Percentiles rank a stretch among this genome's conserved stretches.
These are phyloP conservation scores for Chalciporus sp. DNA, from an alignment of 1,284 basidiomycete species.

Conservation along the genomic window DNA sequence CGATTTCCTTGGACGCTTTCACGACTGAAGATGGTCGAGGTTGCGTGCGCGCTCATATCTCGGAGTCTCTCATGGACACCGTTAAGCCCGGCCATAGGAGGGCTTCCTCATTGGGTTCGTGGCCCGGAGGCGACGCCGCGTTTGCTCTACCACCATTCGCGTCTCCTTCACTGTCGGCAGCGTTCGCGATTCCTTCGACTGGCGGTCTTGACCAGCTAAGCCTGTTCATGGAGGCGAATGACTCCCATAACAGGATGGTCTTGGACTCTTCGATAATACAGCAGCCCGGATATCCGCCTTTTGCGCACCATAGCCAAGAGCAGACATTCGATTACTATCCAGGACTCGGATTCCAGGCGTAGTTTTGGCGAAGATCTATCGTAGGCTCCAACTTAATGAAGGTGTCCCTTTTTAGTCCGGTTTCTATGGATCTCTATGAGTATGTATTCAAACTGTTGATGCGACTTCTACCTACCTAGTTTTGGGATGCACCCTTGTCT, in stretches of 20 bases:
- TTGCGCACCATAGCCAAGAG: conserved; percentile 34
- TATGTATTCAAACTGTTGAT: conserved; percentile 15
- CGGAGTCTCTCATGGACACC: conserved; percentile 48
- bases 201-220: conserved; percentile 27
- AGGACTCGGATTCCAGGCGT: conserved; percentile 39
- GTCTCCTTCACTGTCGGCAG: conserved; percentile 31
- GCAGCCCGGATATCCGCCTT: conserved; percentile 27
- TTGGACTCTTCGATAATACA: conserved; percentile 28
- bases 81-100: conserved; percentile 35
- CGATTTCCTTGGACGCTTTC: conserved; percentile 71
- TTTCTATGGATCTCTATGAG: conserved; percentile 10
- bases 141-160: conserved; percentile 32
- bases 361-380: conserved; percentile 7
- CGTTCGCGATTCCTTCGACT: conserved; percentile 21
- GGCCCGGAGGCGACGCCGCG: conserved; percentile 26
- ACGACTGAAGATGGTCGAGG: conserved; percentile 68
- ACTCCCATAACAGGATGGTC: conserved; percentile 22
- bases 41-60: conserved; percentile 68
- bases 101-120: conserved; percentile 32
- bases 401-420: conserved; percentile 30
- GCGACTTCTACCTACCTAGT: conserved; percentile 20
- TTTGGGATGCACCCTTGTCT: background rate
- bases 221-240: conserved; percentile 20
- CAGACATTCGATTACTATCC: conserved; percentile 43
- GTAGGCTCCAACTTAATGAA: conserved; percentile 39